phyloP scores from a whole-genome alignment of 345 rosid genomes.

The Adansonia digitata region DNA sequence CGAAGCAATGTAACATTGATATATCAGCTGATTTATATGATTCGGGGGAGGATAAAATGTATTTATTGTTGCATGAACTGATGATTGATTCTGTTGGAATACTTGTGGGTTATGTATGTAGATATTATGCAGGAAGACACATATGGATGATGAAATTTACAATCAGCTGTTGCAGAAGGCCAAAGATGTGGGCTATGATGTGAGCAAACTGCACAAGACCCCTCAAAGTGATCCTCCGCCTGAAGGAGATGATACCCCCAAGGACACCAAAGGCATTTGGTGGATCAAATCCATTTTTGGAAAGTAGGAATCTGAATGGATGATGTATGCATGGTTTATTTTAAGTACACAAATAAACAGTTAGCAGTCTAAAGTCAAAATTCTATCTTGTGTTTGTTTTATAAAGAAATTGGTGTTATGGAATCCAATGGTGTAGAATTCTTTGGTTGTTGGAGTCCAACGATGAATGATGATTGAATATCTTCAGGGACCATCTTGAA shows the following conservation, averaged over 20 bases:
- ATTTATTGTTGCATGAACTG: background rate
- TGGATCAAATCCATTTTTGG: constrained; percentile 77
- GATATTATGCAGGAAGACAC: constrained; percentile 65
- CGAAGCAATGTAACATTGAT: no score
- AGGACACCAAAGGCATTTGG: constrained; percentile 78
- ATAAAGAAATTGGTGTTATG: background rate
- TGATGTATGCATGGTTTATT: background rate
- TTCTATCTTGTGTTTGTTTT: background rate
- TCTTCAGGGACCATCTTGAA: no score
- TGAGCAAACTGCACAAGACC: constrained; percentile 70
- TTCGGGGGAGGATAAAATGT: no score
- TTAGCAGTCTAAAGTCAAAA: background rate
- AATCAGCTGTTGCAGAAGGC: constrained; percentile 60
- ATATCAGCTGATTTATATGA: no score
- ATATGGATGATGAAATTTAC: constrained; percentile 54
- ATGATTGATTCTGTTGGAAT: background rate
- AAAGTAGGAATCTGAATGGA: constrained; percentile 30
- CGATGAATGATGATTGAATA: no score
- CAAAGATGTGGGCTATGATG: constrained; percentile 55
- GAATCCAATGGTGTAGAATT: no score
- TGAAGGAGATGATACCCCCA: constrained; percentile 36
- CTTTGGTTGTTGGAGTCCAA: no score
- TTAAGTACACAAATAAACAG: background rate
- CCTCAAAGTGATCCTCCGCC: constrained; percentile 67
- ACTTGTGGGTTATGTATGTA: constrained; percentile 12